These are phyloP conservation scores for Phanerochaete carnosa DNA, from an alignment of 768 basidiomycete species.

Conservation along the genomic window DNA sequence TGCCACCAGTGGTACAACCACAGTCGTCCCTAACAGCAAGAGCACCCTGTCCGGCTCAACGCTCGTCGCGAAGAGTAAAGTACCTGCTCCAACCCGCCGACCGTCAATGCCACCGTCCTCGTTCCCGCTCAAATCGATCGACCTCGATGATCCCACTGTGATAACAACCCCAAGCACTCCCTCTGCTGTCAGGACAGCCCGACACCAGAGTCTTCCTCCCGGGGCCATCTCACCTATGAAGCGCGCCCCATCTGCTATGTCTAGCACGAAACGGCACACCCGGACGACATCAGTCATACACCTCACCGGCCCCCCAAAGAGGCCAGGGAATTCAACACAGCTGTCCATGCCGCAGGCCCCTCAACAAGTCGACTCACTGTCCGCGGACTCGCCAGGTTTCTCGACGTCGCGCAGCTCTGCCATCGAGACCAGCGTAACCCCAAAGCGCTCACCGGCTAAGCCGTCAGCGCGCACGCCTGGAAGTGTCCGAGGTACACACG, in stretches of 20 bases:
- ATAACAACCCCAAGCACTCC: slow-evolving; percentile 9
- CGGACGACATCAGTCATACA: slow-evolving; percentile 18
- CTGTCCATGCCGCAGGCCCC: not conserved
- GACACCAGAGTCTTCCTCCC: slow-evolving; percentile 19
- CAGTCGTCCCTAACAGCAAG: slow-evolving; percentile 33
- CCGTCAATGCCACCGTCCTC: slow-evolving; percentile 19
- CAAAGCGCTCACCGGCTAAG: slow-evolving; percentile 18
- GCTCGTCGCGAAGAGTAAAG: slow-evolving; percentile 5
- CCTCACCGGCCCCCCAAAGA: not conserved
- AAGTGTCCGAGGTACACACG: not conserved
- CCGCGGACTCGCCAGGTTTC: slow-evolving; percentile 1
- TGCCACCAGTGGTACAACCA: slow-evolving; percentile 46
- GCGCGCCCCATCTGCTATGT: slow-evolving; percentile 18
- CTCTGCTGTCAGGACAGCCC: slow-evolving; percentile 13
- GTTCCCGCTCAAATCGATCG: slow-evolving; percentile 16
- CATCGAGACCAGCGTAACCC: slow-evolving; percentile 7
- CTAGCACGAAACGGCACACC: slow-evolving; percentile 18
- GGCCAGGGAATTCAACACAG: not conserved
- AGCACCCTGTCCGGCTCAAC: slow-evolving; percentile 11
- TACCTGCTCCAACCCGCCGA: slow-evolving; percentile 21
- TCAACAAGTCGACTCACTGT: not conserved
- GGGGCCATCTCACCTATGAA: slow-evolving; percentile 7
- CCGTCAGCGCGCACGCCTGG: slow-evolving; percentile 15
- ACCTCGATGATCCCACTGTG: slow-evolving; percentile 18
- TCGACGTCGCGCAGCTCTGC: not conserved